Conservation (phyloP, 2,329 filamentous ascomycete genomes). For the Metarhizium sp. region DNA sequence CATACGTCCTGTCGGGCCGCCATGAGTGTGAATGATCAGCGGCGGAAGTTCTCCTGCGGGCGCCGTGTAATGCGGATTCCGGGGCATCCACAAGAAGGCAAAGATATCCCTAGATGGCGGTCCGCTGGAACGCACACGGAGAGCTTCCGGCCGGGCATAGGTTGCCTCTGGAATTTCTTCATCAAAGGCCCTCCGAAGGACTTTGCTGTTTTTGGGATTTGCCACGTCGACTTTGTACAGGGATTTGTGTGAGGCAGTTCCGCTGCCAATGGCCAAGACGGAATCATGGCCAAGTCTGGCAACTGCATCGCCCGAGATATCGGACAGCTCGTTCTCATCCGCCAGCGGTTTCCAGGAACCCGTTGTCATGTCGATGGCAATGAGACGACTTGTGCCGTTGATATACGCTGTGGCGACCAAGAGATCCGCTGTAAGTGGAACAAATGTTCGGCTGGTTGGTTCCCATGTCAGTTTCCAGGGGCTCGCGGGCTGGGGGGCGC, state of each 20-base stretch:
- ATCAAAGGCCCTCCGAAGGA: conserved; percentile 25
- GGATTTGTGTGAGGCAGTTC: conserved; percentile 18
- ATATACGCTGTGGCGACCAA: conserved; percentile 25
- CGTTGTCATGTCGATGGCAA: conserved; percentile 28
- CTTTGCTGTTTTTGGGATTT: conserved; percentile 13
- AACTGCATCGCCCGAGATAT: conserved; percentile 25
- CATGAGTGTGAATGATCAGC: conserved; percentile 40
- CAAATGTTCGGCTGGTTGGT: conserved; percentile 27
- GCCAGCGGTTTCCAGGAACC: conserved; percentile 21
- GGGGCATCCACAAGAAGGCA: conserved; percentile 39
- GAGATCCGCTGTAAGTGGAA: conserved; percentile 23
- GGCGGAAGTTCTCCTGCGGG: conserved; percentile 32
- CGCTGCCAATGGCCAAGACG: conserved; percentile 29
- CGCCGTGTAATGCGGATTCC: conserved; percentile 32
- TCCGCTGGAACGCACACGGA: conserved; percentile 19
- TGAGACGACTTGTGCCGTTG: conserved; percentile 23
- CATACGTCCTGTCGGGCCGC: conserved; percentile 37
- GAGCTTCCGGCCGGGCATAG: conserved; percentile 28
- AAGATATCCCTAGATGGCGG: conserved; percentile 24
- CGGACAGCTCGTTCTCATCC: conserved; percentile 18
- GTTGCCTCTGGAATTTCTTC: conserved; percentile 17
- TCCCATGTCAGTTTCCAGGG: not conserved
- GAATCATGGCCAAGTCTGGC: conserved; percentile 22
- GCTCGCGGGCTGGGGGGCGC: not conserved
- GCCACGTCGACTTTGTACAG: conserved; percentile 26